A percentile compares a stretch with the other conserved stretches of the same genome.
Conservation (phyloP, 1,284 basidiomycete species). For the Cystobasidium pallidum region DNA sequence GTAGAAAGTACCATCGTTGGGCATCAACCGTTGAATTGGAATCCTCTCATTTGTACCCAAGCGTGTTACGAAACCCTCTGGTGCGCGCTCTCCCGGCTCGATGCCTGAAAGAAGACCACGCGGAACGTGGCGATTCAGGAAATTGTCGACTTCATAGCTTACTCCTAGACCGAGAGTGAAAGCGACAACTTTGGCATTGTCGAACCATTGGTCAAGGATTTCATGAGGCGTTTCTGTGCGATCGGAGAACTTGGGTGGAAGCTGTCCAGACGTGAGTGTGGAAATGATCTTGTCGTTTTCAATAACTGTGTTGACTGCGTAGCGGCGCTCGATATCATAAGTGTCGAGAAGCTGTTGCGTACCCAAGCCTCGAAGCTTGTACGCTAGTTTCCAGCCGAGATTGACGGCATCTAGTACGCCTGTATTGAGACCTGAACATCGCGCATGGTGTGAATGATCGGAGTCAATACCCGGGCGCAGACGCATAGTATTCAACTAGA, state of each 20-base stretch:
- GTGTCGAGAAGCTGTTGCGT: slow-evolving; percentile 57
- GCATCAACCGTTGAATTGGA: slow-evolving; percentile 48
- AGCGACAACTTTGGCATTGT: slow-evolving; percentile 24
- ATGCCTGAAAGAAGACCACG: slow-evolving; percentile 45
- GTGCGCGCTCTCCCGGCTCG: slow-evolving; percentile 50
- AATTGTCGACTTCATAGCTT: slow-evolving; percentile 38
- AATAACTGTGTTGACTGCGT: slow-evolving; percentile 53
- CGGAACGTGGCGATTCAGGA: slow-evolving; percentile 41
- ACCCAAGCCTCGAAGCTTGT: slow-evolving; percentile 58
- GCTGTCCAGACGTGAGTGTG: slow-evolving; percentile 51
- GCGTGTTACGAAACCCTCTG: slow-evolving; percentile 47
- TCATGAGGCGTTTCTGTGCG: slow-evolving; percentile 41
- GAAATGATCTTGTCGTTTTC: slow-evolving; percentile 55
- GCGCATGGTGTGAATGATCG: too few species aligned
- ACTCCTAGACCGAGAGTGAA: slow-evolving; percentile 46
- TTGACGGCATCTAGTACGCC: slow-evolving; percentile 48
- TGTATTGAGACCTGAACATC: slow-evolving; percentile 43
- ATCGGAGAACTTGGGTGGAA: slow-evolving; percentile 45
- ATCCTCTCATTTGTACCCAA: slow-evolving; percentile 44
- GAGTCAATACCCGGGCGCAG: background rate
- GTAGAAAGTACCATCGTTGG: slow-evolving; percentile 51
- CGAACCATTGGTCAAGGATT: slow-evolving; percentile 45
- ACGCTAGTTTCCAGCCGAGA: slow-evolving; percentile 62
- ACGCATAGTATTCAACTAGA: background rate
- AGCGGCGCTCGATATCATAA: slow-evolving; percentile 60